phyloP scores from a whole-genome alignment of 495 filamentous ascomycete genomes.

The Trypethelium eluteriae region DNA sequence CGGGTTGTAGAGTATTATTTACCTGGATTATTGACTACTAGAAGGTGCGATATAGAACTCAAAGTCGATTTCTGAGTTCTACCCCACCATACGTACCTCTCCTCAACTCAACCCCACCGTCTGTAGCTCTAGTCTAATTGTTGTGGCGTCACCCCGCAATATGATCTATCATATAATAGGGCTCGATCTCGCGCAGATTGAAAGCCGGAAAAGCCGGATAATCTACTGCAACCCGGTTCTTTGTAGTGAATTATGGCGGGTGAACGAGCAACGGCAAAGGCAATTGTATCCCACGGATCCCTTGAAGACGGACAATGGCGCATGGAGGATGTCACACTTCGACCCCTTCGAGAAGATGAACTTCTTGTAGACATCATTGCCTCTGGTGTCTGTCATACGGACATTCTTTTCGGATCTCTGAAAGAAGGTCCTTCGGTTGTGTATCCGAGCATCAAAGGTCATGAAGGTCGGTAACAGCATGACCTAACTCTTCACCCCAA shows the following conservation, averaged over 20 bases:
- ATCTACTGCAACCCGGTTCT: neutral
- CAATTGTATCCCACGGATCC: conserved; percentile 29
- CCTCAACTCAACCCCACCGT: neutral
- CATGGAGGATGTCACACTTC: conserved; percentile 27
- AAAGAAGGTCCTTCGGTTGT: conserved; percentile 20
- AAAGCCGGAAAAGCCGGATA: too few species aligned
- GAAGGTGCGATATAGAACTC: neutral
- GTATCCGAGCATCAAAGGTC: conserved; percentile 29
- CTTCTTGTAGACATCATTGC: conserved; percentile 29
- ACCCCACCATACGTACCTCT: neutral
- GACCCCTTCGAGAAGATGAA: conserved; percentile 25
- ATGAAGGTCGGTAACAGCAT: conserved; percentile 23
- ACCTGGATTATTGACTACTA: too few species aligned
- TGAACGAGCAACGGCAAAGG: conserved; percentile 13
- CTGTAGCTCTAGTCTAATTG: neutral
- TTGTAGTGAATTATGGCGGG: neutral
- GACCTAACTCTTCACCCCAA: neutral
- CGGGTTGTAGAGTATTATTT: too few species aligned
- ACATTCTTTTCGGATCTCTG: conserved; percentile 22
- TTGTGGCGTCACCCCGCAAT: neutral
- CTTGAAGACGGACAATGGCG: conserved; percentile 27
- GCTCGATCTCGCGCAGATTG: too few species aligned
- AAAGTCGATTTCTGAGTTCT: neutral
- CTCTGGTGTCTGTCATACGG: conserved; percentile 26
- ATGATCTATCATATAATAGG: neutral